Conservation (phyloP, 345 rosid species). For the Lumnitzera littorea region DNA sequence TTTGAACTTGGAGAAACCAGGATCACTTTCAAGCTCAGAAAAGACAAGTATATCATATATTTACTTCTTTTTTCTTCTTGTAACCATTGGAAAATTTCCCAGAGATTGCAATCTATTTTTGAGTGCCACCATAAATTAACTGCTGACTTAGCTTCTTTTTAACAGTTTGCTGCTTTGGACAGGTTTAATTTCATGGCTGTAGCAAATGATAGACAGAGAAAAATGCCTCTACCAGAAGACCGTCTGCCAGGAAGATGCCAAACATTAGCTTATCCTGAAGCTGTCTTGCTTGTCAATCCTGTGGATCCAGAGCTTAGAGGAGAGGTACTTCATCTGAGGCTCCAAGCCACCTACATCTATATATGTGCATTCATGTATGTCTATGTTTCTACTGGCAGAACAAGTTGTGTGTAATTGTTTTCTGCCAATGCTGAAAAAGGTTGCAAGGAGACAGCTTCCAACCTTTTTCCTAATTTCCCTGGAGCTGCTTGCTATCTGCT, state of each 20-base stretch:
- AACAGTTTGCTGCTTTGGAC: slow-evolving; percentile 5
- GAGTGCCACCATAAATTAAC: not conserved
- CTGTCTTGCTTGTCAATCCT: slow-evolving; percentile 68
- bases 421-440: not conserved
- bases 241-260: slow-evolving; percentile 52
- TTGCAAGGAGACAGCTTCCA: not conserved
- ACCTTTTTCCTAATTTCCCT: too few relatives aligned
- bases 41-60: slow-evolving; percentile 62
- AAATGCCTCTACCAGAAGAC: slow-evolving; percentile 91
- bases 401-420: too few relatives aligned
- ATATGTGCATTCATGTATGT: too few relatives aligned
- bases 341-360: slow-evolving; percentile 1
- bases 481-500: too few relatives aligned
- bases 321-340: slow-evolving; percentile 37
- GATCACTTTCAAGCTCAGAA: slow-evolving; percentile 87
- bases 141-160: not conserved
- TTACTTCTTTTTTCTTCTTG: not conserved
- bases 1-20: slow-evolving; percentile 82
- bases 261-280: slow-evolving; percentile 77
- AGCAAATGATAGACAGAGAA: slow-evolving; percentile 81
- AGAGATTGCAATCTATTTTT: too few relatives aligned
- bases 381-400: too few relatives aligned
- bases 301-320: slow-evolving; percentile 59
- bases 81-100: not conserved
- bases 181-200: slow-evolving; percentile 91